Evolutionary conservation across 108 stramenopile genomes (phyloP).

Genomic region (Bacterosira constricta): DNA sequence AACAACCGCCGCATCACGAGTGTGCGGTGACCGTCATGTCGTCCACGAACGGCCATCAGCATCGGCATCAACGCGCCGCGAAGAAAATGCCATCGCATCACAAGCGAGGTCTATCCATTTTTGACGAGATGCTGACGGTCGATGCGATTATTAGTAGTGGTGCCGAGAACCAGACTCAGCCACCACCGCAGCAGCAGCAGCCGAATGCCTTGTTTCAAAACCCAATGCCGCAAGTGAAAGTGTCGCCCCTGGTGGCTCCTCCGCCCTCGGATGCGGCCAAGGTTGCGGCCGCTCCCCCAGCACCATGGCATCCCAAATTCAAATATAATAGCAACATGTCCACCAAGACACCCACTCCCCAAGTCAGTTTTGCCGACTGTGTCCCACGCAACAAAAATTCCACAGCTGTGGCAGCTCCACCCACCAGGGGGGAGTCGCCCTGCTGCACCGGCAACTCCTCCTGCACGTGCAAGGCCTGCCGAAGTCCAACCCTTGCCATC

Average conservation of each 20-base stretch:
- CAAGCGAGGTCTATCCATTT: constrained; percentile 48
- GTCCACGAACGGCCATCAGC: not conserved
- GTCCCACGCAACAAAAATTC: not conserved
- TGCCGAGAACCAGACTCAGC: constrained; percentile 12
- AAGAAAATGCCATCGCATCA: constrained; percentile 13
- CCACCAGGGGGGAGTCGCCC: not conserved
- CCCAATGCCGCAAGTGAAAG: not conserved
- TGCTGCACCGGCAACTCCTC: constrained; percentile 17
- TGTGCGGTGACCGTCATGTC: too few species aligned
- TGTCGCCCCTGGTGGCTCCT: not conserved
- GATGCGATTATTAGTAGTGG: constrained; percentile 51
- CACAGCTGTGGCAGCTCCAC: too few species aligned
- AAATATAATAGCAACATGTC: too few species aligned
- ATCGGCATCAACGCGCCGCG: not conserved
- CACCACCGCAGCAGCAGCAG: too few species aligned
- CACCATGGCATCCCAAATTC: constrained; percentile 6
- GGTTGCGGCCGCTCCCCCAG: not conserved
- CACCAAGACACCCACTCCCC: constrained; percentile 24
- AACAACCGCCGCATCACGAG: too few species aligned
- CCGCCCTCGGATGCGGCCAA: not conserved
- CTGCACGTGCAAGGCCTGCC: constrained; percentile 20
- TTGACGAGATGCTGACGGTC: constrained; percentile 45
- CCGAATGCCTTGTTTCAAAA: too few species aligned
- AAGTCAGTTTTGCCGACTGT: constrained; percentile 38
- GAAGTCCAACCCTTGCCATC: constrained; percentile 46